Conservation (phyloP, 192 early-diverging fungal species). For the Coemansia sp. region DNA sequence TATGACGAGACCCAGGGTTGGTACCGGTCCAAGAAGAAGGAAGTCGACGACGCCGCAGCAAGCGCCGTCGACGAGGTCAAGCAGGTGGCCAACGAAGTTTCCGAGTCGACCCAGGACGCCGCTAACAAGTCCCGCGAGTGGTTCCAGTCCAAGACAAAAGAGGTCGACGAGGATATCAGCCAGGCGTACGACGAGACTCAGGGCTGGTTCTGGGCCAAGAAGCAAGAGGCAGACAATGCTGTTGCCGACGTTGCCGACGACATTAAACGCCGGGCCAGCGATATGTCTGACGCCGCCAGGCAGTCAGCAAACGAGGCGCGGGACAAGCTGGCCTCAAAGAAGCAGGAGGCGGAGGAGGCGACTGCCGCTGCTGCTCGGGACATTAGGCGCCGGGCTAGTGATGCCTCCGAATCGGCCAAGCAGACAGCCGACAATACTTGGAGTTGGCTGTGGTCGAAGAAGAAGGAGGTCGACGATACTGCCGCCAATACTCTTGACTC, state of each 20-base stretch:
- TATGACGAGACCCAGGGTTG: constrained; percentile 28
- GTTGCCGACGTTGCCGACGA: neutral
- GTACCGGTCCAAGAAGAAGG: constrained; percentile 39
- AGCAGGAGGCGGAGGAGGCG: constrained; percentile 5
- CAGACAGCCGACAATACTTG: constrained; percentile 12
- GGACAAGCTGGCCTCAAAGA: constrained; percentile 11
- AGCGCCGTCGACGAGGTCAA: constrained; percentile 9
- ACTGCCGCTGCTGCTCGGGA: neutral
- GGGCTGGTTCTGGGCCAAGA: constrained; percentile 34
- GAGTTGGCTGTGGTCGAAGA: constrained; percentile 21
- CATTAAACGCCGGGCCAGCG: constrained; percentile 1
- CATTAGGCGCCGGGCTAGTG: constrained; percentile 3
- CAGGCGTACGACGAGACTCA: constrained; percentile 13
- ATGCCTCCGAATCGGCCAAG: constrained; percentile 20
- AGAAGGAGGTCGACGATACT: constrained; percentile 11
- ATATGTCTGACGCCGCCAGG: constrained; percentile 17
- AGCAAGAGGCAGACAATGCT: constrained; percentile 17
- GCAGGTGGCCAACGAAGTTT: neutral
- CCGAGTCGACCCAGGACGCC: constrained; percentile 5
- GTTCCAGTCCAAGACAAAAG: constrained; percentile 27
- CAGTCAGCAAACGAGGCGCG: constrained; percentile 6
- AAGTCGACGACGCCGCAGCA: constrained; percentile 3
- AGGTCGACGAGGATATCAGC: neutral
- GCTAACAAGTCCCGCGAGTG: constrained; percentile 18
- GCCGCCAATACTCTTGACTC: neutral